Conservation (phyloP, 768 basidiomycete species). For the Tylopilus balloui region DNA sequence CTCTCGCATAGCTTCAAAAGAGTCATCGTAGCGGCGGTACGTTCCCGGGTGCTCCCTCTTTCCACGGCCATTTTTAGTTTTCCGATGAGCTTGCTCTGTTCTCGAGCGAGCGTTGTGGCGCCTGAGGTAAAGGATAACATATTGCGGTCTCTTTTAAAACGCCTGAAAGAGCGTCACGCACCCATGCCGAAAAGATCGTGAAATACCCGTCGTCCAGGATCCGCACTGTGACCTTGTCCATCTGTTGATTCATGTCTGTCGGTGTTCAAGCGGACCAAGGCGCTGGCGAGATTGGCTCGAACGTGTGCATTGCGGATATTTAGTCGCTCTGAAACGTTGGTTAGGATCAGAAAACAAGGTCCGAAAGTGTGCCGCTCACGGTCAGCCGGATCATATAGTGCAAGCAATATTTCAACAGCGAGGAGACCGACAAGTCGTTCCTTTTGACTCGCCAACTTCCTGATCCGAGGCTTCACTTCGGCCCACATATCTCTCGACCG, state of each 20-base stretch:
- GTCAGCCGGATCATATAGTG: constrained; percentile 4
- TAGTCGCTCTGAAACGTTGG: constrained; percentile 3
- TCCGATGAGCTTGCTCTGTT: constrained; percentile 10
- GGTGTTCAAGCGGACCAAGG: constrained; percentile 7
- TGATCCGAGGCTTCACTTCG: constrained; percentile 12
- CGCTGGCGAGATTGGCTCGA: constrained; percentile 18
- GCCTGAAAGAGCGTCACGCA: not conserved
- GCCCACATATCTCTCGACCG: not conserved
- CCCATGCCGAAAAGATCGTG: constrained; percentile 17
- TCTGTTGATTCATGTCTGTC: not conserved
- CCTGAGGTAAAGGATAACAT: constrained; percentile 1
- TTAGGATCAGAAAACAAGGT: not conserved
- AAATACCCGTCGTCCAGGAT: constrained; percentile 4
- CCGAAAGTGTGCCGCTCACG: not conserved
- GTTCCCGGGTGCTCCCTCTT: constrained; percentile 6
- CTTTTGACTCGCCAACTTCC: constrained; percentile 9
- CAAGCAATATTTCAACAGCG: constrained; percentile 19
- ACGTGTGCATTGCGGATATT: constrained; percentile 4
- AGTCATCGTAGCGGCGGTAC: constrained; percentile 22
- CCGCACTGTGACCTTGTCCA: not conserved
- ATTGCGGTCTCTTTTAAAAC: not conserved
- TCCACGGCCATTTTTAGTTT: constrained; percentile 6
- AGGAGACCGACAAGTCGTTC: constrained; percentile 14
- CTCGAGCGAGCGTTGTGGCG: not conserved
- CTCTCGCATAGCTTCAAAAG: constrained; percentile 21